These are phyloP conservation scores for Aurifilum marmelostoma DNA, from an alignment of 2,329 filamentous ascomycete genomes.

Conservation along the genomic window DNA sequence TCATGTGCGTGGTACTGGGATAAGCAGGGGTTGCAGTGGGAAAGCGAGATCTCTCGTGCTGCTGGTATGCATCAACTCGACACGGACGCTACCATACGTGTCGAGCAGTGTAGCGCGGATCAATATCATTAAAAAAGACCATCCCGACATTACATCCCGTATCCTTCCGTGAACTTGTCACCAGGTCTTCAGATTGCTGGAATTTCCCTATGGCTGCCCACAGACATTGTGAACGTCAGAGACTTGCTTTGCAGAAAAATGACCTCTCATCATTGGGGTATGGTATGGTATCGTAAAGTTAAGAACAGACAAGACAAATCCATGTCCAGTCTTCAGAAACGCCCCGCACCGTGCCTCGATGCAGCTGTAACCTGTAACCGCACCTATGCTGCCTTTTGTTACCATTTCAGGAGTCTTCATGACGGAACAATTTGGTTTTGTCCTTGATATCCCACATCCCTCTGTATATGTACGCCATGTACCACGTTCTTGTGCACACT, in stretches of 20 bases:
- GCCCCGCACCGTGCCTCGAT: not conserved
- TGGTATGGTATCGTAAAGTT: constrained; percentile 10
- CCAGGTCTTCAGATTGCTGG: not conserved
- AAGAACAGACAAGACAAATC: not conserved
- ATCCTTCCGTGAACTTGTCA: not conserved
- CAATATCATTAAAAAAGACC: not conserved
- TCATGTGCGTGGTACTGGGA: not conserved
- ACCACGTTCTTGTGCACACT: not conserved
- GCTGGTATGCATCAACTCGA: constrained; percentile 8
- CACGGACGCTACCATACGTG: constrained; percentile 9
- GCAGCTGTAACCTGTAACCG: not conserved
- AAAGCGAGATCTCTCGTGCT: constrained; percentile 7
- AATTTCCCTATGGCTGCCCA: too few relatives aligned
- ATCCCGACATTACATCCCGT: not conserved
- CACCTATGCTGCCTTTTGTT: not conserved
- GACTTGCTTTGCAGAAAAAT: not conserved
- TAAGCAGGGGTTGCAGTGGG: not conserved
- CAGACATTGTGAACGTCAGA: too few relatives aligned
- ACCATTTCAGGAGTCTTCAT: not conserved
- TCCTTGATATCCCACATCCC: not conserved
- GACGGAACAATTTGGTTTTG: not conserved
- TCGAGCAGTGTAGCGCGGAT: constrained; percentile 26
- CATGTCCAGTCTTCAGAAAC: not conserved
- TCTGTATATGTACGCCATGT: not conserved
- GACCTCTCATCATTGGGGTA: not conserved